Evolutionary conservation across 306 rosid species (phyloP), one percentile per base, ranked within the genome.

Genomic region (Vigna reflexopilosa): DNA sequence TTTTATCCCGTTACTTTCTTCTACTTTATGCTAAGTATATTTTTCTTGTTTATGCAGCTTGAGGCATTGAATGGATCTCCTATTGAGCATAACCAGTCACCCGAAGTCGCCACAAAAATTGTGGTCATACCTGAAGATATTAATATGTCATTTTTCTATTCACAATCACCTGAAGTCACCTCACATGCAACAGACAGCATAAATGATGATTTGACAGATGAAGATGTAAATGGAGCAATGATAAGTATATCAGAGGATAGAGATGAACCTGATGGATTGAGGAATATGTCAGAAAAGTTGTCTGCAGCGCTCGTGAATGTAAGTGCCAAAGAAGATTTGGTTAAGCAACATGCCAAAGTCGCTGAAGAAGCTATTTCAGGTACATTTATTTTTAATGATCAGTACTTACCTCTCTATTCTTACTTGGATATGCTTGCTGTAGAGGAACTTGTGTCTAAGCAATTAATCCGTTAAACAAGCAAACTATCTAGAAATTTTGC

Each of bases 291-390:
- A 1, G 93, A 87, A 59, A 87, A 86, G 77, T 55, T 90, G 64
- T 89, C 91, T n/a, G 93, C 96, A 22, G 96, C 93, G 48, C 91
- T 90, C 63, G 89, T 92, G 55, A 89, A 90, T 73, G 88, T 87
- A 70, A 90, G 90, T 68, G 91, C 89, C 62, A 90, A 90, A 85
- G 97, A 92, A 78, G 97, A 92, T 69, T 87, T 92, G 87, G 96
- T 89, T 45, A 89, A 89, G 79, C 93, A 87, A 77, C 96, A 92
- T 73, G 89, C 96, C 57, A 89, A 89, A 90, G 96, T 92, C 57
- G 96, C 97, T 59, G 97, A 92, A 83, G 97, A 92, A 92, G 97
- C 97, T 16, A 84, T 92, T 80, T 89, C 93, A 82, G 97, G 97
- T 92, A 85, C 70, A 15, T 42, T 26, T 54, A 20, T 63, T 24